Evolutionary conservation across 75 land plant species (phyloP).

Genomic region (Larix kaempferi): DNA sequence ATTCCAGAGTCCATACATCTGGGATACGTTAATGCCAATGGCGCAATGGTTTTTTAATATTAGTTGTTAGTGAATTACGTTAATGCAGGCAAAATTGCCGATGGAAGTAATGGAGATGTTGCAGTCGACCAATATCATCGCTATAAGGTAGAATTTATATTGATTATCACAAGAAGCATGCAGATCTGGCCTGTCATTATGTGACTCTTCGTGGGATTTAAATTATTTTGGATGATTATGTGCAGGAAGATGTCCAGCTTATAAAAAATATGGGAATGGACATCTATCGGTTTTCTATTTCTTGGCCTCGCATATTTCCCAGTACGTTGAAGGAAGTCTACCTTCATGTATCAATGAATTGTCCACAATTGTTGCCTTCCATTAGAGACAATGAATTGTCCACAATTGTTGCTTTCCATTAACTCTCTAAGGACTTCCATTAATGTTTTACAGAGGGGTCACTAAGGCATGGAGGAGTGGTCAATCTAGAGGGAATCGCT

Average conservation of each 20-base stretch:
- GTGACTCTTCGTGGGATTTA: too few species aligned
- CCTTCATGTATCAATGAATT: too few species aligned
- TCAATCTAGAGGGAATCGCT: conserved; percentile 19
- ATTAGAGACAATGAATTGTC: background rate
- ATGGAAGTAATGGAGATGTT: conserved; percentile 26
- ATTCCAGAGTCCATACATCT: conserved; percentile 8
- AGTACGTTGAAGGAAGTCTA: conserved; percentile 20
- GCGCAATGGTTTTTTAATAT: background rate
- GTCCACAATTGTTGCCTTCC: too few species aligned
- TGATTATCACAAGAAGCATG: too few species aligned
- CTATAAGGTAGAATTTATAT: conserved; percentile 14
- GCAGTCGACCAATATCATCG: conserved; percentile 26
- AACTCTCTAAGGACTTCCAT: background rate
- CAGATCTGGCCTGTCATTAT: too few species aligned
- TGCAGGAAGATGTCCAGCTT: conserved; percentile 29
- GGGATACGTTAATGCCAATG: conserved; percentile 6
- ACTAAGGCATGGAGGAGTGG: conserved; percentile 3
- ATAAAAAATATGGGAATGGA: conserved; percentile 21
- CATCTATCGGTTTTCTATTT: conserved; percentile 28
- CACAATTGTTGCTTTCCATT: background rate
- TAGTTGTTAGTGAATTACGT: too few species aligned
- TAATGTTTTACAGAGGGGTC: background rate
- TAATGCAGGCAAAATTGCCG: conserved; percentile 22
- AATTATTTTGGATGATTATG: conserved; percentile 3
- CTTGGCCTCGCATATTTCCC: conserved; percentile 36